phyloP scores from a whole-genome alignment of 805 yeast species.

The Saccharomycopsis sp. region DNA sequence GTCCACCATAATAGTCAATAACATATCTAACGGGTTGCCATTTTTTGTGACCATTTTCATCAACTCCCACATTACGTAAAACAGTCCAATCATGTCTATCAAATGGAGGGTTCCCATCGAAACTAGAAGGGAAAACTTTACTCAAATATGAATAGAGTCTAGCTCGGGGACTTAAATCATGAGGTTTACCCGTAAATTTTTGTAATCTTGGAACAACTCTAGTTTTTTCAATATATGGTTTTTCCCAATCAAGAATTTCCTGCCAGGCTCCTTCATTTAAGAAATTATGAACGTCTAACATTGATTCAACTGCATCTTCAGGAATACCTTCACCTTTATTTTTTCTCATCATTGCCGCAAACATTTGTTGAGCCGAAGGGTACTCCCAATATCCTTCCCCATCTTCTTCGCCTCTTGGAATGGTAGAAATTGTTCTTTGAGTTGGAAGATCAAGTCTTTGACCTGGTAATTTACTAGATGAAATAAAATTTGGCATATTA shows the following conservation, averaged over 20 bases:
- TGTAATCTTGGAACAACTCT: conserved; percentile 62
- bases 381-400: conserved; percentile 89
- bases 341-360: conserved; percentile 92
- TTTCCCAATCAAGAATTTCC: conserved; percentile 89
- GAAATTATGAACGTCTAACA: conserved; percentile 96
- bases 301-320: conserved; percentile 90
- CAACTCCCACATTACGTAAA: conserved; percentile 43
- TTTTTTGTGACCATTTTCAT: conserved; percentile 25
- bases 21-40: conserved; percentile 81
- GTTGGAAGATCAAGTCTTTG: conserved; percentile 74
- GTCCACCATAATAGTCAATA: conserved; percentile 93
- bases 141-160: conserved; percentile 54
- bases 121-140: conserved; percentile 58
- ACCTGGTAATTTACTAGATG: conserved; percentile 62
- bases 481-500: conserved; percentile 74
- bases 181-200: conserved; percentile 87
- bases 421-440: conserved; percentile 70
- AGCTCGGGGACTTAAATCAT: conserved; percentile 82
- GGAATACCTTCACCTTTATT: conserved; percentile 83
- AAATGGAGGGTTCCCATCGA: conserved; percentile 77
- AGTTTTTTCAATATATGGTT: conserved; percentile 44
- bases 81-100: conserved; percentile 99
- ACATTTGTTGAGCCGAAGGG: conserved; percentile 99
- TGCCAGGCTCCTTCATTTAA: conserved; percentile 97
- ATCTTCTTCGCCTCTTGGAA: conserved; percentile 67